Conservation (phyloP, 2,329 filamentous ascomycete genomes). For the Phaeosphaeriaceae sp. region DNA sequence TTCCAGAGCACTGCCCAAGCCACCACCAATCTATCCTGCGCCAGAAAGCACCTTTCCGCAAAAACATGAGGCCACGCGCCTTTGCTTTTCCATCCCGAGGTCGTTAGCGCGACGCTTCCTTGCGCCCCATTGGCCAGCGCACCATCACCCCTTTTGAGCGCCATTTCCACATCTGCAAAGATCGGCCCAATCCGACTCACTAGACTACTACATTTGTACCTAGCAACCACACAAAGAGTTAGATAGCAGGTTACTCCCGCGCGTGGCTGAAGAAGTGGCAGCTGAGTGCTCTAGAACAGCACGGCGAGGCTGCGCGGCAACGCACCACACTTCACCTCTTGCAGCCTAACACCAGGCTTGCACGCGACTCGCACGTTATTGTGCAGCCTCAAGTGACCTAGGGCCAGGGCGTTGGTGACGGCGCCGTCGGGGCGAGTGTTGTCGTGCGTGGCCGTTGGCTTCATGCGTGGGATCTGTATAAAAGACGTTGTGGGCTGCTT, state of each 20-base stretch:
- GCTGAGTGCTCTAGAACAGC: neutral
- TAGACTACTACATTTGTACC: too few relatives aligned
- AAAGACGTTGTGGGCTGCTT: neutral
- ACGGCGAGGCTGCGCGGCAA: neutral
- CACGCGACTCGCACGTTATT: neutral
- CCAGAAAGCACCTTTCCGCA: neutral
- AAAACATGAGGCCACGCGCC: neutral
- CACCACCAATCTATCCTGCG: neutral
- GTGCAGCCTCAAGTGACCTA: neutral
- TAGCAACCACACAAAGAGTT: neutral
- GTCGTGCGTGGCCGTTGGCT: too few relatives aligned
- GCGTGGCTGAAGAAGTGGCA: neutral
- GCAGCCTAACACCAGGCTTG: neutral
- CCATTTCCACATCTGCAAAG: neutral
- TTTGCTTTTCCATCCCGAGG: neutral
- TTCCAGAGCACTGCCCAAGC: neutral
- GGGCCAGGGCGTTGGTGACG: neutral
- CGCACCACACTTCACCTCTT: neutral
- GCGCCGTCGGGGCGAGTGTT: neutral
- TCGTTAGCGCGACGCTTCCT: neutral
- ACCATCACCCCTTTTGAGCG: neutral
- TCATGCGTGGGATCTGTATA: neutral
- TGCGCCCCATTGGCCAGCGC: neutral
- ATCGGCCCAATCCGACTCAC: neutral
- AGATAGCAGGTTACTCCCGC: neutral